Evolutionary conservation across 139 green algal species (phyloP).

Genomic region (Eudorina sp.): DNA sequence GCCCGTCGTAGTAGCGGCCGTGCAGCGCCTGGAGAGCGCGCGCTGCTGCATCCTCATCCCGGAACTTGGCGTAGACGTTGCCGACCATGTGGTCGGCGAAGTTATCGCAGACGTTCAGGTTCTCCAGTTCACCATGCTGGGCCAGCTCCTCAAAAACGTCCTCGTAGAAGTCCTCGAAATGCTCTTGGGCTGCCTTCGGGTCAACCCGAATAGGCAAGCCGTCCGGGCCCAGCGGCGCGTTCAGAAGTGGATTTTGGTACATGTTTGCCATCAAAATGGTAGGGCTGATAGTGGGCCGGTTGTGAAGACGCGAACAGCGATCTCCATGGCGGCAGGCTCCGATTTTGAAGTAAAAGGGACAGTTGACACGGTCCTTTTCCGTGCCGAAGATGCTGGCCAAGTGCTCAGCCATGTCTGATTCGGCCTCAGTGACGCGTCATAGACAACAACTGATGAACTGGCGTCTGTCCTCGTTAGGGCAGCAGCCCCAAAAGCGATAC

Average conservation of each 20-base stretch:
- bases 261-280: conserved; percentile 96
- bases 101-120: conserved; percentile 99
- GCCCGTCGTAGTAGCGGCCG: conserved; percentile 90
- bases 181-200: conserved; percentile 74
- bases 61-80: conserved; percentile 96
- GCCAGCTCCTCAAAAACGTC: conserved; percentile 98
- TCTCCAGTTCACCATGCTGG: conserved; percentile 94
- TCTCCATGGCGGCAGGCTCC: conserved; percentile 95
- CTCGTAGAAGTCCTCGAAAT: conserved; percentile 95
- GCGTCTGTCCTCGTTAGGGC: neutral
- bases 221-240: conserved; percentile 86
- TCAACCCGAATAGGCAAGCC: conserved; percentile 89
- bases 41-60: conserved; percentile 89
- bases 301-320: conserved; percentile 97
- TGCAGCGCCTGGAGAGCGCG: conserved; percentile 70
- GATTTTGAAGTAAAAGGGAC: conserved; percentile 98
- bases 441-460: neutral
- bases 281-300: conserved; percentile 92
- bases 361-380: conserved; percentile 97
- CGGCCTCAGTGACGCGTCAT: neutral
- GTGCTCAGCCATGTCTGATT: conserved; percentile 93
- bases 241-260: conserved; percentile 96
- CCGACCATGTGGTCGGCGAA: conserved; percentile 97
- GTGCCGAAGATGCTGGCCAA: conserved; percentile 98
- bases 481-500: too few species aligned